These are phyloP conservation scores for Neurospora sp. DNA, from an alignment of 495 filamentous ascomycete genomes.

Conservation along the genomic window DNA sequence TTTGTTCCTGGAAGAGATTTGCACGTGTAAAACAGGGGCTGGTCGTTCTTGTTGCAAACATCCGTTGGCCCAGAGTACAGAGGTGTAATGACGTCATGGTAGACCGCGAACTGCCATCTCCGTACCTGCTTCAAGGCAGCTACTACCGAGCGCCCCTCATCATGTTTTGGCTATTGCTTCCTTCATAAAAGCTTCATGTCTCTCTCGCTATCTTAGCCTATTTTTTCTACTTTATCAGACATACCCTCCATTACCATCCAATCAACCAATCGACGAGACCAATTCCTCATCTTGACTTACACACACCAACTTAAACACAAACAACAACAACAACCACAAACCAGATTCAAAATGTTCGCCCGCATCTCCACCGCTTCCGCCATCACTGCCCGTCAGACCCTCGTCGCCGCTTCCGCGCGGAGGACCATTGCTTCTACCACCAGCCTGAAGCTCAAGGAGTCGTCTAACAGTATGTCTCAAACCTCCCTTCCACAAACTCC, in stretches of 20 bases:
- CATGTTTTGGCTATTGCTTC: background rate
- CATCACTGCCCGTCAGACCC: background rate
- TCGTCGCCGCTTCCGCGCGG: background rate
- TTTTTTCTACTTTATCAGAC: background rate
- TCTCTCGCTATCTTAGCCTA: background rate
- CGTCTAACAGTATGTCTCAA: background rate
- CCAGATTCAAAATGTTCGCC: constrained; percentile 2
- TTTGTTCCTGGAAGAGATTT: background rate
- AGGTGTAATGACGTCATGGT: background rate
- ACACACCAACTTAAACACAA: background rate
- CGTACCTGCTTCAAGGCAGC: background rate
- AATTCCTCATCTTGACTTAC: background rate
- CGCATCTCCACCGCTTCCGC: constrained; percentile 3
- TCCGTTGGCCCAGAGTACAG: background rate
- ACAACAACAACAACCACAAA: background rate
- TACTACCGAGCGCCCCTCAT: background rate
- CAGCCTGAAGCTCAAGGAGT: constrained; percentile 2
- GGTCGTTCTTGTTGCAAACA: background rate
- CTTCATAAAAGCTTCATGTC: background rate
- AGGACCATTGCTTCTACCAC: background rate
- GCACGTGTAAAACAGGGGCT: background rate
- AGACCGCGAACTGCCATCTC: background rate
- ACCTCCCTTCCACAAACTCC: background rate
- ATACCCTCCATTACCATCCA: constrained; percentile 5
- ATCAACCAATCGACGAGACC: background rate